Evolutionary conservation across 148 eudicot species (phyloP).

Genomic region (Silene latifolia): DNA sequence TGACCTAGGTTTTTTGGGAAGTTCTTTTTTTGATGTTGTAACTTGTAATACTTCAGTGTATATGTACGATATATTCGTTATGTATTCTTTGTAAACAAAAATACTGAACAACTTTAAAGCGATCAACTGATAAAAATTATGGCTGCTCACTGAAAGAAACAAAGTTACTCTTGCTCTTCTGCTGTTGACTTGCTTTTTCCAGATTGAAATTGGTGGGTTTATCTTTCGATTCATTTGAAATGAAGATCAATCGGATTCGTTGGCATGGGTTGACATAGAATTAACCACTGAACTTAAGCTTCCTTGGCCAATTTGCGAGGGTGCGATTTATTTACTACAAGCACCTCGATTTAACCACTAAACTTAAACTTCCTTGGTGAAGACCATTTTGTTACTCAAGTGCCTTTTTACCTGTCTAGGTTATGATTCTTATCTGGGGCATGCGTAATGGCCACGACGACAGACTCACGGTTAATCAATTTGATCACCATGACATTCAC

Average conservation of each 20-base stretch:
- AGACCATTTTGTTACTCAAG: not conserved
- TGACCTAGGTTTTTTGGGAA: not conserved
- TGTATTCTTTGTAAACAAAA: constrained; percentile 29
- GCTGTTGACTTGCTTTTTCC: not conserved
- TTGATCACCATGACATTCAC: too few species aligned
- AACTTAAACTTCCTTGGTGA: not conserved
- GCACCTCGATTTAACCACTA: not conserved
- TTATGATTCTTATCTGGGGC: not conserved
- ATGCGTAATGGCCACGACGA: too few species aligned
- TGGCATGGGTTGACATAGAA: too few species aligned
- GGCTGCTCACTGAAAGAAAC: constrained; percentile 13
- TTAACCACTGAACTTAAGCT: too few species aligned
- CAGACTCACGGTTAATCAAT: too few species aligned
- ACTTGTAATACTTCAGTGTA: not conserved
- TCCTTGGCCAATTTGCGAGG: too few species aligned
- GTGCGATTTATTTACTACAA: too few species aligned
- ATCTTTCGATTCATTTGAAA: not conserved
- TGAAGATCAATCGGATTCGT: not conserved
- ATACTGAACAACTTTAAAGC: constrained; percentile 23
- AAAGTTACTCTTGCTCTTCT: not conserved
- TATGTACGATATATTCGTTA: constrained; percentile 11
- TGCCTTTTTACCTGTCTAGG: not conserved
- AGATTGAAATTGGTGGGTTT: not conserved
- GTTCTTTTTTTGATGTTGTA: not conserved
- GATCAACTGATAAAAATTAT: constrained; percentile 18